These are phyloP conservation scores for Naumovozyma baii DNA, from an alignment of 805 yeast genomes.

Conservation along the genomic window DNA sequence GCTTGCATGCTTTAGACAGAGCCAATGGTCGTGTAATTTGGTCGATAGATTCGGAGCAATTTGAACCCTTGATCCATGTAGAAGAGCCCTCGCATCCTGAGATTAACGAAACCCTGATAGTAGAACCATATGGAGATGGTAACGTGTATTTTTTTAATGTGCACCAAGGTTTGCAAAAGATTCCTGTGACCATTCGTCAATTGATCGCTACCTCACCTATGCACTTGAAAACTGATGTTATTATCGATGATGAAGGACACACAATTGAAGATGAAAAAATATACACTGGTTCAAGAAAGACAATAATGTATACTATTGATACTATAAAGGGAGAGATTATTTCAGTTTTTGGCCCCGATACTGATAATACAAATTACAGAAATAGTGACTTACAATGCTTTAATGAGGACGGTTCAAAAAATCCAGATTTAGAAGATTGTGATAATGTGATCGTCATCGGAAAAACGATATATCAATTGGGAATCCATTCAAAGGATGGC, in stretches of 20 bases:
- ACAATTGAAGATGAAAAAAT: constrained; percentile 54
- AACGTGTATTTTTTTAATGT: constrained; percentile 70
- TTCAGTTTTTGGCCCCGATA: constrained; percentile 54
- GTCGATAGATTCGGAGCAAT: constrained; percentile 50
- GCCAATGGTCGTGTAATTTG: constrained; percentile 66
- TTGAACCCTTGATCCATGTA: constrained; percentile 19
- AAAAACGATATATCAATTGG: constrained; percentile 58
- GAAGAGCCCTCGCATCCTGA: constrained; percentile 10
- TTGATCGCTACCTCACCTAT: constrained; percentile 80
- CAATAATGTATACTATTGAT: constrained; percentile 68
- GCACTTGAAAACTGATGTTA: constrained; percentile 38
- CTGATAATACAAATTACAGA: constrained; percentile 22
- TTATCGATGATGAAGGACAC: constrained; percentile 37
- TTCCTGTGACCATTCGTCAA: constrained; percentile 73
- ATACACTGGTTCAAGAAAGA: constrained; percentile 74
- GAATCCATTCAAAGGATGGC: constrained; percentile 65
- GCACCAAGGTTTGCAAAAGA: constrained; percentile 61
- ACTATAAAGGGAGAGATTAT: constrained; percentile 64
- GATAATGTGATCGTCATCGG: constrained; percentile 48
- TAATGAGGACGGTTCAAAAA: not conserved
- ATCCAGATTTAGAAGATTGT: constrained; percentile 13
- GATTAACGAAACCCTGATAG: constrained; percentile 56
- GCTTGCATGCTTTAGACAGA: constrained; percentile 70
- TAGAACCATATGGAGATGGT: constrained; percentile 86
- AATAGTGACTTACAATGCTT: constrained; percentile 4